Evolutionary conservation across 2,329 filamentous ascomycete species (phyloP), one percentile per base, ranked within the genome.

Genomic region (Penicillium frequentans): DNA sequence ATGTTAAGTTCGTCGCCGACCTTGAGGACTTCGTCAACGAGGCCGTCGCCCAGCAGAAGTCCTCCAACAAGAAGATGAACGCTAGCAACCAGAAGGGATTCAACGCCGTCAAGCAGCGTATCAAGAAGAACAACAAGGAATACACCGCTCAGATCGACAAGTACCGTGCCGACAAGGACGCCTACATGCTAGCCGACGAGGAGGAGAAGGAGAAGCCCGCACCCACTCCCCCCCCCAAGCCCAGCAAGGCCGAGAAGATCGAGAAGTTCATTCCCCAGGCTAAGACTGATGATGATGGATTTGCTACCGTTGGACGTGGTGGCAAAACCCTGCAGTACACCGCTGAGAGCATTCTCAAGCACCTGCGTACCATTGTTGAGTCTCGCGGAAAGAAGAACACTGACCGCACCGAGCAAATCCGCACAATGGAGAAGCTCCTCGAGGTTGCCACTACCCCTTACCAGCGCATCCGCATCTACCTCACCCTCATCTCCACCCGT

Each of bases 361-460:
- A 98, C 77, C 84, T 99, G 52, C 87, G 93, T 56, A 86, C 87
- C 52, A 98, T 99, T 71, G 83, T 98, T 73, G 95, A 99, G 81
- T 93, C 93, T 57, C 86, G 95, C 81, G 95, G 95, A 75, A 96
- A 96, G 84, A 99, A 99, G 86, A 98, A 98, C 82, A 97, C 95
- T 64, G 95, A 99, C 76, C 89, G 92, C 49, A 73, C 86, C 47
- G 95, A 99, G 79, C 95, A 99, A 79, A 98, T 99, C 77, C 89
- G 89, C 77, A 89, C 93, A 52, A 96, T 99, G 92, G 95, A 98
- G 84, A 96, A 93, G 82, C 85, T 99, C 53, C 81, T 88, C 70
- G 92, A 96, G 74, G 93, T 99, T 64, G 86, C 95, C 63, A 85
- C 84, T 70, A 95, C 89, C 52, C 92, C 96, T 51, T 99, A 99